phyloP scores from a whole-genome alignment of 1,284 basidiomycete species.

The Fomitopsis pinicola region DNA sequence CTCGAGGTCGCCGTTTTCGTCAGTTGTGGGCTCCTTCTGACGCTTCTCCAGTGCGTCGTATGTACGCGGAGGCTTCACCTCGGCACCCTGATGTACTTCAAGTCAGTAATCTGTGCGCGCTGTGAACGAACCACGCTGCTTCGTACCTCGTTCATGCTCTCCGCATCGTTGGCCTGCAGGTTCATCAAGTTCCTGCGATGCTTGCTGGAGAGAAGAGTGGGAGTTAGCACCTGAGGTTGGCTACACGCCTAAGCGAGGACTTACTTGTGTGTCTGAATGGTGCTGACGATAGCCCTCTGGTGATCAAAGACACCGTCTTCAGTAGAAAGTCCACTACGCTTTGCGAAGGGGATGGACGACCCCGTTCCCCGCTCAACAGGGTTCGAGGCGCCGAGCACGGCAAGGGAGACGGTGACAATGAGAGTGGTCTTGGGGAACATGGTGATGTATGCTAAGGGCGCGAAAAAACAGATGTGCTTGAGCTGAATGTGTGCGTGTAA shows the following conservation, averaged over 20 bases:
- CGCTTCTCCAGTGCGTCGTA: constrained; percentile 9
- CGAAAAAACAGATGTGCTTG: background rate
- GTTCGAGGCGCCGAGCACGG: constrained; percentile 14
- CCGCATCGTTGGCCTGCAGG: constrained; percentile 18
- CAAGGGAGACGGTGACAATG: constrained; percentile 15
- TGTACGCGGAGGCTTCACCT: constrained; percentile 10
- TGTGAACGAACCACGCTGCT: constrained; percentile 1
- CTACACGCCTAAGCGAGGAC: background rate
- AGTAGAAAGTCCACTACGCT: constrained; percentile 16
- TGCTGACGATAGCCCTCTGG: constrained; percentile 13
- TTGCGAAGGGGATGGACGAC: constrained; percentile 15
- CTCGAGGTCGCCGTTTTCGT: constrained; percentile 16
- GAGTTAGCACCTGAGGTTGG: no score
- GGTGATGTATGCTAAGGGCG: background rate
- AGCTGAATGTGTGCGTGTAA: background rate
- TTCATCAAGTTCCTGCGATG: constrained; percentile 15
- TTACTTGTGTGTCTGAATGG: constrained; percentile 17
- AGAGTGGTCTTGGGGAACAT: constrained; percentile 22
- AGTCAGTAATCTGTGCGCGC: background rate
- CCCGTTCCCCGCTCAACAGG: constrained; percentile 12
- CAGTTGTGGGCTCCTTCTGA: constrained; percentile 11
- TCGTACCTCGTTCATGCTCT: constrained; percentile 2
- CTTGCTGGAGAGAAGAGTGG: constrained; percentile 11
- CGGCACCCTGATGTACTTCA: constrained; percentile 4
- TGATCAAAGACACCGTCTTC: constrained; percentile 20